A percentile compares a stretch with the other conserved stretches of the same genome.
phyloP scores from a whole-genome alignment of 1,139 yeast genomes.

The Candida frijolesensis region DNA sequence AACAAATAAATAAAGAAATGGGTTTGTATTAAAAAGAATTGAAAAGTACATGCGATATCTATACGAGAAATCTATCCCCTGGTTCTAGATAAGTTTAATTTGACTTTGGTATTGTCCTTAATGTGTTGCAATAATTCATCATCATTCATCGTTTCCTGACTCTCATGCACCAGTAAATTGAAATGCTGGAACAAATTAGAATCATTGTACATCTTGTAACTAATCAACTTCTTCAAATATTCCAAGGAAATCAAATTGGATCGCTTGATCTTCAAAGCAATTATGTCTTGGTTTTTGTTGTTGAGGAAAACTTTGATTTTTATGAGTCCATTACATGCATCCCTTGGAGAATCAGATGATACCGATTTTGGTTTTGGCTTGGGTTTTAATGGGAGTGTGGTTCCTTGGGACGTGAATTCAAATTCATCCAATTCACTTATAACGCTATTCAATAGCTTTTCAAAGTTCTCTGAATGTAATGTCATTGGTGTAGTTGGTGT shows the following conservation, averaged over 20 bases:
- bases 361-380: not conserved
- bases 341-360: not conserved
- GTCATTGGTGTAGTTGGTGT: constrained; percentile 11
- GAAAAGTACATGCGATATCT: too few species aligned
- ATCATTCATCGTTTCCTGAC: constrained; percentile 17
- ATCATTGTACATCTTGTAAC: constrained; percentile 39
- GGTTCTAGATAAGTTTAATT: constrained; percentile 28
- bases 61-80: constrained; percentile 14
- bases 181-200: constrained; percentile 33
- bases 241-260: constrained; percentile 29
- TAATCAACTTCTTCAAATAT: constrained; percentile 33
- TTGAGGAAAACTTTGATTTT: constrained; percentile 36
- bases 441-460: not conserved
- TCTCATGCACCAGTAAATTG: constrained; percentile 21
- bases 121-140: constrained; percentile 27
- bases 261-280: constrained; percentile 31
- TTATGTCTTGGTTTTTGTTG: constrained; percentile 35
- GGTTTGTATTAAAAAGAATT: too few species aligned
- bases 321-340: constrained; percentile 21
- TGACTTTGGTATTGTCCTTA: constrained; percentile 28
- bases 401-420: not conserved
- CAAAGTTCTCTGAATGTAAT: constrained; percentile 6
- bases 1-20: too few species aligned
- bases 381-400: not conserved
- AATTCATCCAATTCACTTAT: constrained; percentile 9